Base-by-base conservation (phyloP, 352 stramenopile genomes). In the Pythium folliculosum region DNA sequence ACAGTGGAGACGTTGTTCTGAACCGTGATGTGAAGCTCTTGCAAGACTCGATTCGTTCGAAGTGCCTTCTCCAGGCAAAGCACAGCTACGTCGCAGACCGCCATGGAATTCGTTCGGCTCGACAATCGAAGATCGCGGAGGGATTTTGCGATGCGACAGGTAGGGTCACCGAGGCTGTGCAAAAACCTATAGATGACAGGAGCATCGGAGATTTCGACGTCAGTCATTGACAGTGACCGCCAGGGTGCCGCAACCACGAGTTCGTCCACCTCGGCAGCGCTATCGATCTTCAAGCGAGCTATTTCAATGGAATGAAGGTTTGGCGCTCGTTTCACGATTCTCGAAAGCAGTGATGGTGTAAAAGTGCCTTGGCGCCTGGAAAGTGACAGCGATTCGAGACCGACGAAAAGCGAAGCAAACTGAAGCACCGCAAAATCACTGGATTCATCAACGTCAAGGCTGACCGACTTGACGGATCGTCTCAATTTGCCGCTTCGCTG, bases 111-210 rank as follows among this genome's bases (percentile, higher is more conserved):
- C 23, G 12, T 45, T 44, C 56, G 23, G 30, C 56, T 63, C 12
- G 56, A 63, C 7, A 63, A 22, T 53, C 56, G 56, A 45, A 63
- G 44, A 43, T 45, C 40, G 23, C 43, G 56, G n/a, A 63, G 56
- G 8, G 56, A 52, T n/a, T 45, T 53, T 32, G 56, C 22, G 2
- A 63, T 43, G 7, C 3, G 13, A 23, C 40, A 63, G 5, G 23
- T 63, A 30, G 56, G 56, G 48, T 63, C 56, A 5, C 56, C 25
- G 8, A 63, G 43, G 16, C 44, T 22, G 25, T 25, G 23, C 10
- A 63, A 27, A 19, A 63, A 54, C 17, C 25, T 30, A 7, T 37
- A 54, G 9, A 63, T 37, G 12, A 54, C 43, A 32, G 56, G 45
- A 19, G 48, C 14, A 1, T 63, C 27, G 16, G 44, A 10, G 30